Conservation (phyloP, 1,139 yeast genomes). For the Scheffersomyces quercinus region DNA sequence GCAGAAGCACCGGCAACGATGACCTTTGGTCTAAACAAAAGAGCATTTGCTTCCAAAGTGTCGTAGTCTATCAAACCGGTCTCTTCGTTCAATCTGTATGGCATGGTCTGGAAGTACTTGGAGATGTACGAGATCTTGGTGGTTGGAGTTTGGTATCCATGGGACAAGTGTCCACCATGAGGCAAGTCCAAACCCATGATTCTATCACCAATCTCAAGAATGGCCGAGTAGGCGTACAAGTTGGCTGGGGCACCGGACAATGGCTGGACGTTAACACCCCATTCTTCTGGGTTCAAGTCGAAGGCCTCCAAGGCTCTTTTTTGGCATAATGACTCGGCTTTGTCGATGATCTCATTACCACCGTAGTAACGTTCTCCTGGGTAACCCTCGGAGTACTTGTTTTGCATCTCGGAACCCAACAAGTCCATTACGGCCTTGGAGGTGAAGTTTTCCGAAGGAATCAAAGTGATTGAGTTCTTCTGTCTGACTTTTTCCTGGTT, state of each 20-base stretch:
- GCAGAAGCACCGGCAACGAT: constrained; percentile 98
- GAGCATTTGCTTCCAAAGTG: constrained; percentile 78
- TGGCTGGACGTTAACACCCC: constrained; percentile 98
- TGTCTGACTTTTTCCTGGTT: constrained; percentile 78
- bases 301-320: constrained; percentile 89
- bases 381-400: constrained; percentile 98
- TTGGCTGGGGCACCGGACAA: constrained; percentile 96
- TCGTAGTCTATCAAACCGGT: constrained; percentile 95
- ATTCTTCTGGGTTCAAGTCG: constrained; percentile 66
- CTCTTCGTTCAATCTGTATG: constrained; percentile 79
- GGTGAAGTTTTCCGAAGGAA: constrained; percentile 94
- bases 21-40: constrained; percentile 88
- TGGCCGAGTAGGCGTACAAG: constrained; percentile 89
- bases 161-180: constrained; percentile 96
- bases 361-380: constrained; percentile 98
- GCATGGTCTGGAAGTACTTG: constrained; percentile 96
- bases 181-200: constrained; percentile 96
- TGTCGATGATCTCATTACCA: constrained; percentile 92
- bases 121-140: constrained; percentile 89
- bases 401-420: constrained; percentile 94
- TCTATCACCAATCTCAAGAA: constrained; percentile 88
- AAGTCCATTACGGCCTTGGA: constrained; percentile 93
- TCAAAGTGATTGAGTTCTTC: constrained; percentile 84
- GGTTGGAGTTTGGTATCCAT: constrained; percentile 89
- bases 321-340: constrained; percentile 87